phyloP scores from a whole-genome alignment of 2,329 filamentous ascomycete genomes.

The Westerdykella sp. region DNA sequence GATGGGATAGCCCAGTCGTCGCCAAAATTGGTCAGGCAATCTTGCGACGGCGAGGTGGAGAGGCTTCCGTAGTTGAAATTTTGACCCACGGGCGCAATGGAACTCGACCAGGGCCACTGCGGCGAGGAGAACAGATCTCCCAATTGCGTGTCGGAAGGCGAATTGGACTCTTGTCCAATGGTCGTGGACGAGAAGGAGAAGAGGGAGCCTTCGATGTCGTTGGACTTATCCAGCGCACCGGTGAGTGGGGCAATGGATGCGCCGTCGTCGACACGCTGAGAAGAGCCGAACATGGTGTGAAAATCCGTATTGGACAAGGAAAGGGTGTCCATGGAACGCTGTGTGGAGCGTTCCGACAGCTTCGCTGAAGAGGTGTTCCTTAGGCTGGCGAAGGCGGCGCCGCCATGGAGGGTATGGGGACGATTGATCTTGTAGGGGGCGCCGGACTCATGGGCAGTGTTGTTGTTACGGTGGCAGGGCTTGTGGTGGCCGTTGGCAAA shows the following conservation, averaged over 20 bases:
- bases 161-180: conserved; percentile 26
- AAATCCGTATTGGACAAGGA: conserved; percentile 35
- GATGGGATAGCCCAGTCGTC: conserved; percentile 32
- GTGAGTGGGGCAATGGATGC: conserved; percentile 22
- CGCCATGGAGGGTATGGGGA: conserved; percentile 34
- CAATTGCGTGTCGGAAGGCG: conserved; percentile 27
- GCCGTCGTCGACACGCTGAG: conserved; percentile 22
- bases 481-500: conserved; percentile 61
- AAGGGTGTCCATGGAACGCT: conserved; percentile 31
- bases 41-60: conserved; percentile 36
- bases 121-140: conserved; percentile 26
- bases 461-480: conserved; percentile 59
- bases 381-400: conserved; percentile 22
- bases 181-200: conserved; percentile 21
- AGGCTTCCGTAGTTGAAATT: conserved; percentile 32
- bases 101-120: conserved; percentile 32
- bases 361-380: background rate
- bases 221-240: conserved; percentile 22
- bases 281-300: conserved; percentile 31
- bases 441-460: conserved; percentile 57
- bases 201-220: conserved; percentile 22
- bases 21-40: conserved; percentile 32
- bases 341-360: conserved; percentile 16
- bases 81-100: conserved; percentile 20
- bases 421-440: conserved; percentile 57